A percentile compares a stretch with the other conserved stretches of the same genome.
These are phyloP conservation scores for Oryza meyeriana DNA, from an alignment of 176 grass and related monocot species.

Conservation along the genomic window DNA sequence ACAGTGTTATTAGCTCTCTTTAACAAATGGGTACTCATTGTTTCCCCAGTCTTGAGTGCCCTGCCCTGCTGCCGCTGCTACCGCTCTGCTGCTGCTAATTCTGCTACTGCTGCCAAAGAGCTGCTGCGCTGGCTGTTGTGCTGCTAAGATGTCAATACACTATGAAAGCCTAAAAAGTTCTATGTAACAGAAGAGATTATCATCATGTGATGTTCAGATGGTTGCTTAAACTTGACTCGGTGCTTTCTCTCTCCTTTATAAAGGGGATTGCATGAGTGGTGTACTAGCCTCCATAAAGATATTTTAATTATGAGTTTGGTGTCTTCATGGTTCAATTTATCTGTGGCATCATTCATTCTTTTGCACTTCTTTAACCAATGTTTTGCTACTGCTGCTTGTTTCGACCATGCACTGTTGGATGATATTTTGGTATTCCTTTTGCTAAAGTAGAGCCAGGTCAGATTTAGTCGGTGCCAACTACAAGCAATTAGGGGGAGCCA, in stretches of 20 bases:
- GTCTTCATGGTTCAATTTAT: neutral
- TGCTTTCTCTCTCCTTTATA: neutral
- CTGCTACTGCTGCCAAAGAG: slow-evolving; percentile 53
- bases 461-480: neutral
- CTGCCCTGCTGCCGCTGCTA: slow-evolving; percentile 28
- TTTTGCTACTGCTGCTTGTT: neutral
- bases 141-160: slow-evolving; percentile 47
- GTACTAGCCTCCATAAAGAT: slow-evolving; percentile 10
- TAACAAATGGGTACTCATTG: slow-evolving; percentile 50
- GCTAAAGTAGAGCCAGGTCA: neutral
- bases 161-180: slow-evolving; percentile 25
- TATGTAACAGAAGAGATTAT: slow-evolving; percentile 25
- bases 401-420: neutral
- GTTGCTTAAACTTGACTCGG: slow-evolving; percentile 18
- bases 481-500: neutral
- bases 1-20: slow-evolving; percentile 30
- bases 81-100: slow-evolving; percentile 42
- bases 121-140: slow-evolving; percentile 45
- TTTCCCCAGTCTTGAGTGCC: slow-evolving; percentile 53
- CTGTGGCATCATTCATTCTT: neutral
- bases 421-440: slow-evolving; percentile 3
- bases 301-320: neutral
- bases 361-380: neutral
- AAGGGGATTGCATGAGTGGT: neutral
- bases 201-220: slow-evolving; percentile 2